These are phyloP conservation scores for Lactuca sativa DNA, from an alignment of 129 eudicot species.

Conservation along the genomic window DNA sequence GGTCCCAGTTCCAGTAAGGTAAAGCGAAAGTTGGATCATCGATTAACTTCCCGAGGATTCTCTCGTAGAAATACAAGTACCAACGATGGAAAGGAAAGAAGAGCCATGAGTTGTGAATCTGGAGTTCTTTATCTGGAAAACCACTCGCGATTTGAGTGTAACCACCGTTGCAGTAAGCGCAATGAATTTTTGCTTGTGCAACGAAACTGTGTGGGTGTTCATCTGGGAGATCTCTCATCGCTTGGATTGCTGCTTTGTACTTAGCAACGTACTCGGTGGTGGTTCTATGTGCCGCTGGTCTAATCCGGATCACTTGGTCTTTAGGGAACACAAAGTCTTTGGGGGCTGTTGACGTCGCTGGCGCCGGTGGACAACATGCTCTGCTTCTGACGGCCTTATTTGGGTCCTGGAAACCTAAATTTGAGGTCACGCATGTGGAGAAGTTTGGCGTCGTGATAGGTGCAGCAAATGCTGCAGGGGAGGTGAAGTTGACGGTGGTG, in stretches of 20 bases:
- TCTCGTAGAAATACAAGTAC: slow-evolving; percentile 45
- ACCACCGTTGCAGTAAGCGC: slow-evolving; percentile 48
- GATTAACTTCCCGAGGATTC: slow-evolving; percentile 38
- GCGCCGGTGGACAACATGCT: slow-evolving; percentile 34
- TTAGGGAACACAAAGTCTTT: slow-evolving; percentile 24
- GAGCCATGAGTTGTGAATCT: slow-evolving; percentile 52
- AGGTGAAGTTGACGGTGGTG: slow-evolving; percentile 6
- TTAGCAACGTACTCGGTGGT: slow-evolving; percentile 13
- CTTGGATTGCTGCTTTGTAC: slow-evolving; percentile 30
- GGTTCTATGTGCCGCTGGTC: slow-evolving; percentile 36
- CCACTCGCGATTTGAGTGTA: slow-evolving; percentile 36
- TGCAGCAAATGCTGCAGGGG: slow-evolving; percentile 7
- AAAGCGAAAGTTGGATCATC: slow-evolving; percentile 36
- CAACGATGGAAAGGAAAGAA: slow-evolving; percentile 49
- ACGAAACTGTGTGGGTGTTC: slow-evolving; percentile 47
- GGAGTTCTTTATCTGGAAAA: slow-evolving; percentile 23
- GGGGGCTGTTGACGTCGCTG: neutral
- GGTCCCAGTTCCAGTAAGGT: slow-evolving; percentile 49
- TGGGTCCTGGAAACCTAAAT: neutral
- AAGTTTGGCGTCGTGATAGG: slow-evolving; percentile 27
- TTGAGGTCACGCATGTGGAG: slow-evolving; percentile 19
- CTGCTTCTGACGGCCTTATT: neutral
- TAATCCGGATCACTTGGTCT: neutral
- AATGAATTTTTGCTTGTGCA: slow-evolving; percentile 48
- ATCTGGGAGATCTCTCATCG: slow-evolving; percentile 43